Evolutionary conservation across 2,329 filamentous ascomycete genomes (phyloP).

Genomic region (Venturia oleaginea): DNA sequence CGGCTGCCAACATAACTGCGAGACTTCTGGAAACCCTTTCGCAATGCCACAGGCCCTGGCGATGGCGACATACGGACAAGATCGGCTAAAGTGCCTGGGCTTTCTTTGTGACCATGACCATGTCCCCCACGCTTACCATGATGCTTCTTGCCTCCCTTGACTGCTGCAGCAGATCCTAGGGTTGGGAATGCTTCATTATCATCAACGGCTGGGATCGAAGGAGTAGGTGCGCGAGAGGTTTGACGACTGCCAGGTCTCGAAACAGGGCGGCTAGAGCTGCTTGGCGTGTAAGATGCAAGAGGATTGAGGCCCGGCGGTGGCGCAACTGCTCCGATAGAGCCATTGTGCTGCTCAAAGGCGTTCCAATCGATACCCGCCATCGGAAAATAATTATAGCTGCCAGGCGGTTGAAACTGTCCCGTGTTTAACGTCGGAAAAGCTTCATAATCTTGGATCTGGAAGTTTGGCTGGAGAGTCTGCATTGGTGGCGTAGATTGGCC

Average conservation of each 20-base stretch:
- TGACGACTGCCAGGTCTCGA: conserved; percentile 82
- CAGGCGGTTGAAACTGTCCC: conserved; percentile 24
- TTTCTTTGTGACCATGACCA: conserved; percentile 52
- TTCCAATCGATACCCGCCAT: conserved; percentile 17
- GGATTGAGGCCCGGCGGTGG: conserved; percentile 64
- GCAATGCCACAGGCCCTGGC: conserved; percentile 55
- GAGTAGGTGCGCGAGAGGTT: conserved; percentile 53
- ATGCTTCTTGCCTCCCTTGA: conserved; percentile 79
- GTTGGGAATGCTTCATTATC: conserved; percentile 94
- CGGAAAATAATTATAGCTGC: conserved; percentile 33
- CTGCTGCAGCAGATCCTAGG: conserved; percentile 62
- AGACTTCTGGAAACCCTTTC: conserved; percentile 18
- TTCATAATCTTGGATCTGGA: conserved; percentile 76
- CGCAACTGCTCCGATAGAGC: conserved; percentile 25
- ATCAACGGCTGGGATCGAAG: conserved; percentile 69
- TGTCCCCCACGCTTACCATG: conserved; percentile 86
- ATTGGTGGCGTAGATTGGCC: conserved; percentile 51
- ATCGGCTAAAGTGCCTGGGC: conserved; percentile 69
- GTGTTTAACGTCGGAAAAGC: conserved; percentile 68
- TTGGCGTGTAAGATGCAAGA: conserved; percentile 49
- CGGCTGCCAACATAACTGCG: conserved; percentile 25
- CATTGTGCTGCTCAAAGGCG: conserved; percentile 33
- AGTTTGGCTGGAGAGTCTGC: conserved; percentile 53
- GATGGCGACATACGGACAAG: conserved; percentile 93
- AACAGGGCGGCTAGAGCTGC: conserved; percentile 52